phyloP scores from a whole-genome alignment of 495 filamentous ascomycete genomes.

The Parathielavia appendiculata region DNA sequence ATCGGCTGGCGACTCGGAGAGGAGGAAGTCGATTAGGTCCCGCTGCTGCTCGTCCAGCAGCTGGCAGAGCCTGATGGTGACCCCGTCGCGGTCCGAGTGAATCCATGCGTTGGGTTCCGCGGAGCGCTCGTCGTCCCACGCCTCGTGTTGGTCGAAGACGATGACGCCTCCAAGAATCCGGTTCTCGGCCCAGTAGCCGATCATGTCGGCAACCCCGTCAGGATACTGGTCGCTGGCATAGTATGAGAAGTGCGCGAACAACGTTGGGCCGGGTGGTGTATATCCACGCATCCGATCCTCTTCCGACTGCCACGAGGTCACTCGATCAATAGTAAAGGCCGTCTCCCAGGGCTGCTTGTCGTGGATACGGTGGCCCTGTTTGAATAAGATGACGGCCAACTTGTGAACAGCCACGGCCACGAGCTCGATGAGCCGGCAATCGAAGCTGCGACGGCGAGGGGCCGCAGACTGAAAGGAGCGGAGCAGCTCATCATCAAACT shows the following conservation, averaged over 20 bases:
- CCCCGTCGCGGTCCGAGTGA: neutral
- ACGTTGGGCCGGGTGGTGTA: neutral
- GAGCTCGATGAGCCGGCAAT: neutral
- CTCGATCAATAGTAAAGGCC: neutral
- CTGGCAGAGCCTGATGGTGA: neutral
- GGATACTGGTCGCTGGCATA: neutral
- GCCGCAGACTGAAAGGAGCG: neutral
- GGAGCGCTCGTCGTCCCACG: neutral
- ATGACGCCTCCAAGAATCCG: neutral
- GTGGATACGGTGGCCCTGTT: neutral
- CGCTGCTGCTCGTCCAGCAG: neutral
- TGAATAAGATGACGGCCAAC: neutral
- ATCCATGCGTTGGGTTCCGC: neutral
- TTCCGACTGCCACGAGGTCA: neutral
- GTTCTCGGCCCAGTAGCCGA: constrained; percentile 3
- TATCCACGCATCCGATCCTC: neutral
- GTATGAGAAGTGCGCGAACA: neutral
- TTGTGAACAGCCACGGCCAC: neutral
- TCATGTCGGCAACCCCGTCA: neutral
- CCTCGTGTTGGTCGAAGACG: neutral
- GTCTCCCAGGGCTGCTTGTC: neutral
- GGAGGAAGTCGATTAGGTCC: neutral
- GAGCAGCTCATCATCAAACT: neutral
- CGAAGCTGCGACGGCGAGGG: neutral
- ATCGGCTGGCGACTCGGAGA: neutral